A percentile compares a stretch with the other conserved stretches of the same genome.
Evolutionary conservation across 2,329 filamentous ascomycete species (phyloP).

Genomic region (Ophiocordyceps camponoti-rufipedis): DNA sequence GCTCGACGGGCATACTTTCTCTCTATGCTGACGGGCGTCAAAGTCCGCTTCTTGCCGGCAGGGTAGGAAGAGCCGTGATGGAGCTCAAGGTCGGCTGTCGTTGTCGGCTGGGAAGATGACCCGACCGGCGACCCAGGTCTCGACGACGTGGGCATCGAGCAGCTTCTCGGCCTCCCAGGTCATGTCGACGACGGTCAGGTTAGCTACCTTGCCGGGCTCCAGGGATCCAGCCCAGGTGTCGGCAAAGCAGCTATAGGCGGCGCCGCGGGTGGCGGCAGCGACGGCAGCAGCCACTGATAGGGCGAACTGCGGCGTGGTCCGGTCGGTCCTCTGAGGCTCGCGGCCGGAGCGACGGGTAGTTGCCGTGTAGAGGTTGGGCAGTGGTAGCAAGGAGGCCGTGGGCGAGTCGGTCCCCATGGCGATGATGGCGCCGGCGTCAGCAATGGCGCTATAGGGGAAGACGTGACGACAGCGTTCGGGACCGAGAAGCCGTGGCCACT

Average conservation of each 20-base stretch:
- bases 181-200: slow-evolving; percentile 35
- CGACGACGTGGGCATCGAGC: slow-evolving; percentile 22
- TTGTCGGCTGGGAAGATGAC: slow-evolving; percentile 14
- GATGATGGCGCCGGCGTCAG: slow-evolving; percentile 31
- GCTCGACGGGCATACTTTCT: slow-evolving; percentile 29
- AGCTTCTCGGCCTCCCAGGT: slow-evolving; percentile 27
- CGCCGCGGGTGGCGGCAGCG: slow-evolving; percentile 32
- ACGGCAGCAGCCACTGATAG: slow-evolving; percentile 35
- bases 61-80: too few species aligned
- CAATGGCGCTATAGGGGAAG: slow-evolving; percentile 46
- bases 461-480: slow-evolving; percentile 33
- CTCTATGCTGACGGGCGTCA: slow-evolving; percentile 30
- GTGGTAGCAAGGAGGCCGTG: slow-evolving; percentile 34
- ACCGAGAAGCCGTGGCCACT: slow-evolving; percentile 41
- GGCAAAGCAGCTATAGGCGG: slow-evolving; percentile 39
- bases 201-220: slow-evolving; percentile 32
- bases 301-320: slow-evolving; percentile 28
- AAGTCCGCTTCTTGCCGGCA: slow-evolving; percentile 16
- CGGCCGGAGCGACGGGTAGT: slow-evolving; percentile 37
- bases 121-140: slow-evolving; percentile 35
- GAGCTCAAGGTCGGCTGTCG: neutral
- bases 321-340: slow-evolving; percentile 17
- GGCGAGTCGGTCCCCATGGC: slow-evolving; percentile 42
- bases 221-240: slow-evolving; percentile 35
- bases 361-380: slow-evolving; percentile 39